A percentile compares a stretch with the other conserved stretches of the same genome.
Conservation (phyloP, 139 green algal species). For the Micractinium conductrix region DNA sequence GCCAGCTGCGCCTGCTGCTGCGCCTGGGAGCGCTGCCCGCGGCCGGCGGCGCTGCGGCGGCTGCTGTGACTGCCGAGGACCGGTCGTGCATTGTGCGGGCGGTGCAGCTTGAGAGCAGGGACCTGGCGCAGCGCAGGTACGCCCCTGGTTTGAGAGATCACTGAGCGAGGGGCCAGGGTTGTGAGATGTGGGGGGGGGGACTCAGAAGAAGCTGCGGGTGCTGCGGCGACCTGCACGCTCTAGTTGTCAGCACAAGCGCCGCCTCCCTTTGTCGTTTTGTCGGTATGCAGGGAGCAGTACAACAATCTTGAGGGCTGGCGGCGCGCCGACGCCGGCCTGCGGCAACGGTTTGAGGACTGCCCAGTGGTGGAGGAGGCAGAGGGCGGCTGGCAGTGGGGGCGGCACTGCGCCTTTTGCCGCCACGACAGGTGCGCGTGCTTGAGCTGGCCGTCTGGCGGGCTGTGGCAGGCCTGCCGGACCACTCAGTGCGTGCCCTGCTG, state of each 20-base stretch:
- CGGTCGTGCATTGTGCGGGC: not conserved
- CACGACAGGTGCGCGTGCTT: not conserved
- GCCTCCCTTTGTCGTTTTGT: no score
- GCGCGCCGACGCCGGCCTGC: not conserved
- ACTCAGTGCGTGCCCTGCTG: not conserved
- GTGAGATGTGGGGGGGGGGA: no score
- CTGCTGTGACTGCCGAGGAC: not conserved
- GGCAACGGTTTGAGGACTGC: not conserved
- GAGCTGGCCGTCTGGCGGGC: not conserved
- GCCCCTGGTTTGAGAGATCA: not conserved
- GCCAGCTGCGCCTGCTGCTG: conserved; percentile 27
- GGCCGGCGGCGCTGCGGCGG: not conserved
- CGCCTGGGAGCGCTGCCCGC: conserved; percentile 14
- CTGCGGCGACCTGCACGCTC: no score
- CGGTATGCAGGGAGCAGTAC: conserved; percentile 13
- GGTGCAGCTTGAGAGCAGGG: not conserved
- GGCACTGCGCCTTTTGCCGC: conserved; percentile 22
- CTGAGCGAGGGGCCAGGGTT: not conserved
- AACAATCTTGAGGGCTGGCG: conserved; percentile 28
- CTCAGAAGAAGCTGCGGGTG: no score
- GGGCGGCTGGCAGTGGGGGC: not conserved
- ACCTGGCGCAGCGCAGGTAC: not conserved
- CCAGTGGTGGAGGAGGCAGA: not conserved
- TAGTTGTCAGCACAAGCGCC: not conserved
- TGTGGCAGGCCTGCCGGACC: no score